Base-by-base conservation (phyloP, 306 rosid genomes). In the Cyamopsis tetragonoloba region DNA sequence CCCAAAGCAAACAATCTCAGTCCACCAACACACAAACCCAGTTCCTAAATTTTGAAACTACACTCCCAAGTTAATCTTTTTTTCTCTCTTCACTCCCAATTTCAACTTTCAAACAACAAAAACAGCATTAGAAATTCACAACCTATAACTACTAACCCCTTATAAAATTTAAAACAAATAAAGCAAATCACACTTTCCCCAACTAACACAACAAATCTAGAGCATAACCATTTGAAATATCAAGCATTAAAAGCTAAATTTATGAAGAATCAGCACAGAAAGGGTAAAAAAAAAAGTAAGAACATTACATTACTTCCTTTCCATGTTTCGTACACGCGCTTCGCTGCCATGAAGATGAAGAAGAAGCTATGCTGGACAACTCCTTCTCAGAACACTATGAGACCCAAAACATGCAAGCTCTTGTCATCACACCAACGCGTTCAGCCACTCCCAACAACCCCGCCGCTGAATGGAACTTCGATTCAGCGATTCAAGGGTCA, bases 241-340 rank as follows among this genome's bases (percentile, higher is more conserved):
- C 26, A 73, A 76, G 54, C 69, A 34, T 3, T 47, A 58, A 48
- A 81, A 71, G 55, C 67, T 12, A 43, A 60, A 64, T 42, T 49
- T 18, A 22, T 2, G 4, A 62, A 15, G 38, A 62, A 28, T 12
- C 15, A 58, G 50, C 23, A 77, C n/a, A 62, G 0, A 1, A 0
- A 35, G 27, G 32, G 0, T 8, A 6, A 14, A 7, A 1, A 4
- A 11, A 18, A 23, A 3, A 11, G 31, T 5, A 64, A 49, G 39
- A 47, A 47, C 20, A 87, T 85, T 77, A 91, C 98, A 76, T 92
- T 92, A 81, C 89, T 85, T 77, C 96, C 96, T 85, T 85, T 89
- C 96, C 98, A 92, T 74, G 82, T 85, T 85, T 92, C 80, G 74
- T 85, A 89, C 46, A 89, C 89, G 79, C 95, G 98, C 83, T 83